Conservation (phyloP, 306 rosid species). For the Quercus ilex region DNA sequence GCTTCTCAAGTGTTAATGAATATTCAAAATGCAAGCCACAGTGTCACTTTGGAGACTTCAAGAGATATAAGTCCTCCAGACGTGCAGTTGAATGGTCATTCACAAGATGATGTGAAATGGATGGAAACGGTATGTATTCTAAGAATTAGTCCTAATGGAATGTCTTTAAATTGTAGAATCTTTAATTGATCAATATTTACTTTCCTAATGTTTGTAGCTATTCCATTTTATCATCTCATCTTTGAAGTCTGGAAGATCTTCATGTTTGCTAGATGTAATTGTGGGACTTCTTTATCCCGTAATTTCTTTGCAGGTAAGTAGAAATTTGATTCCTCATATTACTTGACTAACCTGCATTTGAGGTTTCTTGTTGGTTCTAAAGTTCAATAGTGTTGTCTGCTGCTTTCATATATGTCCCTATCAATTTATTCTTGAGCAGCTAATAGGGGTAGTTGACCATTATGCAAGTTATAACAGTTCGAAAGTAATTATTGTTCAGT, state of each 20-base stretch:
- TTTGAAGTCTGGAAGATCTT: slow-evolving; percentile 90
- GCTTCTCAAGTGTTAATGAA: slow-evolving; percentile 68
- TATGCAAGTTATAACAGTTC: background rate
- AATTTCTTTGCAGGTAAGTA: slow-evolving; percentile 80
- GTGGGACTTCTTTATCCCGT: slow-evolving; percentile 92
- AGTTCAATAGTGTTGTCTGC: background rate
- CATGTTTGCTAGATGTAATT: slow-evolving; percentile 74
- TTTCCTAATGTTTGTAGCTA: slow-evolving; percentile 53
- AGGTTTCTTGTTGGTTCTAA: background rate
- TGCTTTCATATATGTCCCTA: background rate
- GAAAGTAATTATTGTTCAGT: background rate
- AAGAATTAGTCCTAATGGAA: slow-evolving; percentile 2
- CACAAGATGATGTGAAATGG: slow-evolving; percentile 88
- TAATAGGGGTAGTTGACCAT: background rate
- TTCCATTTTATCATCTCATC: slow-evolving; percentile 87
- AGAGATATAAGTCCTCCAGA: slow-evolving; percentile 51
- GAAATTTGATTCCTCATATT: slow-evolving; percentile 11
- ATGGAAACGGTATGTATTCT: slow-evolving; percentile 84
- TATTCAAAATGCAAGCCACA: slow-evolving; percentile 71
- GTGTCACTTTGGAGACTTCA: slow-evolving; percentile 49
- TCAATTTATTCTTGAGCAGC: background rate
- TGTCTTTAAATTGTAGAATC: slow-evolving; percentile 19
- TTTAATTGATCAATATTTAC: slow-evolving; percentile 24
- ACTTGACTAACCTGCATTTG: background rate
- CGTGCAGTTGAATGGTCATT: slow-evolving; percentile 59